Evolutionary conservation across 2,329 filamentous ascomycete genomes (phyloP).

Genomic region (Pseudogymnoascus sp.): DNA sequence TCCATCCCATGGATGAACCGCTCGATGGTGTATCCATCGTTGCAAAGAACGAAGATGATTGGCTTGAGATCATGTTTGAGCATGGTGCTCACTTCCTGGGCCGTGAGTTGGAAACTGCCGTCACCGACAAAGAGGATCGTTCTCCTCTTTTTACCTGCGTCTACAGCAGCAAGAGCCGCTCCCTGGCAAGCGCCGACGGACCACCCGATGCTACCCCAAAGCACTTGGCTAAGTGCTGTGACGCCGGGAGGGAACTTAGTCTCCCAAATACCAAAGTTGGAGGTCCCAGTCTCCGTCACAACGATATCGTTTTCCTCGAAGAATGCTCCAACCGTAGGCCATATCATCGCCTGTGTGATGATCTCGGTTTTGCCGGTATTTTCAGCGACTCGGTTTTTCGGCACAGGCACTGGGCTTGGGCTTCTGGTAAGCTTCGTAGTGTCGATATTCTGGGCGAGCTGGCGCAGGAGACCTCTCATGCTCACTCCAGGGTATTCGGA

Average conservation of each 20-base stretch:
- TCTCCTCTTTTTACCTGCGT: constrained; percentile 44
- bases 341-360: constrained; percentile 69
- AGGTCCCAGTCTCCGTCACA: constrained; percentile 80
- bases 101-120: constrained; percentile 77
- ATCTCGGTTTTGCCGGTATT: constrained; percentile 33
- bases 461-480: constrained; percentile 71
- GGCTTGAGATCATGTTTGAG: constrained; percentile 66
- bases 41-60: constrained; percentile 82
- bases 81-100: constrained; percentile 79
- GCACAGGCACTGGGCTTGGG: constrained; percentile 43
- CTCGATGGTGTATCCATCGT: constrained; percentile 85
- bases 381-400: constrained; percentile 43
- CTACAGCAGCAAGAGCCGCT: constrained; percentile 68
- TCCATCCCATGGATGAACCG: constrained; percentile 80
- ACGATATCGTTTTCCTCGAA: constrained; percentile 67
- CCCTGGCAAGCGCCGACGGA: constrained; percentile 56
- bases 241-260: constrained; percentile 72
- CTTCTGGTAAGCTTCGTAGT: constrained; percentile 41
- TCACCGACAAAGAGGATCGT: constrained; percentile 86
- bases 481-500: constrained; percentile 70
- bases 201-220: constrained; percentile 64
- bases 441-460: constrained; percentile 56
- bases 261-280: constrained; percentile 84
- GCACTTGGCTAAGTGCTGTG: constrained; percentile 72
- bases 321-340: constrained; percentile 69